Conservation (phyloP, 2,329 filamentous ascomycete genomes). For the Pyrenochaeta sp. region DNA sequence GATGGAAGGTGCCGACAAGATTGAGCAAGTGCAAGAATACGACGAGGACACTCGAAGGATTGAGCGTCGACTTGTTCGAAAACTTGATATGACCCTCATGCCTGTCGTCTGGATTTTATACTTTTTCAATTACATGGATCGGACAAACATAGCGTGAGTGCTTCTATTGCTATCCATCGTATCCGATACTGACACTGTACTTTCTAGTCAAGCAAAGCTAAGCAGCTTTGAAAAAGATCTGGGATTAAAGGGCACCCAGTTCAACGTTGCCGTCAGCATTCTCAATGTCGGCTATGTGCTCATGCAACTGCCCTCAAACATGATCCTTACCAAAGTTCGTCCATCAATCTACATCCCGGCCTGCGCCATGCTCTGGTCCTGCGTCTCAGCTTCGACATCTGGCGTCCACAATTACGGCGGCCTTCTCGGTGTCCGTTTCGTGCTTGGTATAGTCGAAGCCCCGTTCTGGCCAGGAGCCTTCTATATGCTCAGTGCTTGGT, state of each 20-base stretch:
- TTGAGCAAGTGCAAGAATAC: constrained; percentile 5
- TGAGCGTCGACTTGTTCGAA: constrained; percentile 10
- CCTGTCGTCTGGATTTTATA: constrained; percentile 14
- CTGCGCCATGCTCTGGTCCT: constrained; percentile 12
- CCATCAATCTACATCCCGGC: constrained; percentile 59
- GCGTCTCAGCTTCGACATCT: constrained; percentile 5
- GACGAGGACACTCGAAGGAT: constrained; percentile 4
- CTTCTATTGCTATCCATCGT: too few relatives aligned
- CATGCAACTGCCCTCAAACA: constrained; percentile 14
- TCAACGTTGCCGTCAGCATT: constrained; percentile 38
- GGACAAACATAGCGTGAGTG: constrained; percentile 15
- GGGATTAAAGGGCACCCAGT: constrained; percentile 9
- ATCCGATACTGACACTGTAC: too few relatives aligned
- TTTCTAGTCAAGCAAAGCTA: constrained; percentile 12
- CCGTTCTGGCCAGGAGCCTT: constrained; percentile 60
- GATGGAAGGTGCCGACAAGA: constrained; percentile 1
- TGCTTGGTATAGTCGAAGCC: constrained; percentile 19
- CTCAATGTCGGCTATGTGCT: constrained; percentile 47
- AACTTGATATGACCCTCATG: constrained; percentile 17
- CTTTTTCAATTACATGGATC: constrained; percentile 17
- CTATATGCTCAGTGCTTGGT: constrained; percentile 69
- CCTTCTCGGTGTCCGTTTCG: constrained; percentile 13
- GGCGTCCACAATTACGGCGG: constrained; percentile 6
- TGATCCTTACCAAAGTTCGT: constrained; percentile 56
- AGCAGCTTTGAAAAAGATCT: constrained; percentile 11